These are phyloP conservation scores for Peterozyma toletana DNA, from an alignment of 805 yeast species.

Conservation along the genomic window DNA sequence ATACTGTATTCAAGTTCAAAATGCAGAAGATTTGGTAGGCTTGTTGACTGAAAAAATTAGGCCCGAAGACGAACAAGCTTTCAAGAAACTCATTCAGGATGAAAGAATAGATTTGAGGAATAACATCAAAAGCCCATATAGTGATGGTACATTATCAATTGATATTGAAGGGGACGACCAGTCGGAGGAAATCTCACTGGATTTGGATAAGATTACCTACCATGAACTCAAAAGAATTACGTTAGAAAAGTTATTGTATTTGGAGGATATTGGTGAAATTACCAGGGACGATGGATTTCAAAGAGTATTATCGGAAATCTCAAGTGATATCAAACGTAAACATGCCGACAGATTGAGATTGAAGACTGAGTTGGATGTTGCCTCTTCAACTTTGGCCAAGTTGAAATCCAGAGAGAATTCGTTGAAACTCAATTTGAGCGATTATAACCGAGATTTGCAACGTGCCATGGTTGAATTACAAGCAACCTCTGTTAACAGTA, in stretches of 20 bases:
- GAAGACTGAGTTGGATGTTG: conserved; percentile 31
- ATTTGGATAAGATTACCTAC: conserved; percentile 44
- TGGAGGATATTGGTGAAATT: conserved; percentile 62
- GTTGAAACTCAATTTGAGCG: conserved; percentile 34
- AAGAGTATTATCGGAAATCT: conserved; percentile 72
- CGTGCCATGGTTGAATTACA: conserved; percentile 33
- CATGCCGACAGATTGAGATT: conserved; percentile 35
- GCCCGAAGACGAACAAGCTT: conserved; percentile 62
- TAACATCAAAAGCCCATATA: conserved; percentile 14
- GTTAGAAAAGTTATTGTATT: conserved; percentile 64
- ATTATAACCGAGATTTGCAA: conserved; percentile 42
- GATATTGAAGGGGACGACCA: conserved; percentile 1
- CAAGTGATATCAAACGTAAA: conserved; percentile 59
- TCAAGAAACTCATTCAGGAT: conserved; percentile 42
- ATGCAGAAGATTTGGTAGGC: conserved; percentile 59
- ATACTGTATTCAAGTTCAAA: conserved; percentile 79
- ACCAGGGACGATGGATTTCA: conserved; percentile 71
- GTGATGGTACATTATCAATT: conserved; percentile 2
- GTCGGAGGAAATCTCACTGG: conserved; percentile 21
- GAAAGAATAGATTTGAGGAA: conserved; percentile 31
- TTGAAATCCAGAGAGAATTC: conserved; percentile 37
- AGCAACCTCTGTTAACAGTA: conserved; percentile 36
- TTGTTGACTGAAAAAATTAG: conserved; percentile 60
- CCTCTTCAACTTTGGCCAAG: conserved; percentile 34
- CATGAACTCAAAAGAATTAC: conserved; percentile 74